Percentiles rank a stretch among this genome's conserved stretches.
phyloP scores from a whole-genome alignment of 148 eudicot species.

The Amaranthus hypochondriacus region DNA sequence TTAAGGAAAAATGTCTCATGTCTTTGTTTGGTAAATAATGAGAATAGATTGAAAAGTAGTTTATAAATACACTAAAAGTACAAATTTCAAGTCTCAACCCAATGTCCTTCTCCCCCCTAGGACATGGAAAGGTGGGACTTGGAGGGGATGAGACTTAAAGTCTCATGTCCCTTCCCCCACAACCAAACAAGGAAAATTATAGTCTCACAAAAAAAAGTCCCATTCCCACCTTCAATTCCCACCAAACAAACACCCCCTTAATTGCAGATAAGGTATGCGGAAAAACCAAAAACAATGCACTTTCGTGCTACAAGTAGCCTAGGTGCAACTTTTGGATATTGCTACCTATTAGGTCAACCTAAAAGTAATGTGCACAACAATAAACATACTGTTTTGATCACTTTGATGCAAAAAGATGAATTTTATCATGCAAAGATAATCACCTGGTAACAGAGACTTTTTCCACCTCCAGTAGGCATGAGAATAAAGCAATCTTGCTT shows the following conservation, averaged over 20 bases:
- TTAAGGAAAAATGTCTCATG: no score
- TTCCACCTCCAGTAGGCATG: slow-evolving; percentile 99
- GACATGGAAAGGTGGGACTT: no score
- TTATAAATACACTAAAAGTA: no score
- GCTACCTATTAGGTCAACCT: neutral
- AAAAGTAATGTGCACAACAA: neutral
- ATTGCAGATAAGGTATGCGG: neutral
- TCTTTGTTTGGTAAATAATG: no score
- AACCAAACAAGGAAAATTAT: no score
- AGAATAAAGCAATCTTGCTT: slow-evolving; percentile 81
- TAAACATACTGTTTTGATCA: neutral
- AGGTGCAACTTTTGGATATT: neutral
- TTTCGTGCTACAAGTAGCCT: neutral
- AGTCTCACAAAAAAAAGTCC: no score
- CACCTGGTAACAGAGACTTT: slow-evolving; percentile 97
- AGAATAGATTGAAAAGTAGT: no score
- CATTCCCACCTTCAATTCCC: no score
- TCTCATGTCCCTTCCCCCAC: no score
- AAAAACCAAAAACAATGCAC: neutral
- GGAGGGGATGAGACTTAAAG: no score
- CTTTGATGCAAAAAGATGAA: neutral
- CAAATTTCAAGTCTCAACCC: no score
- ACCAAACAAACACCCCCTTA: neutral
- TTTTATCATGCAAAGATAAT: slow-evolving; percentile 5
- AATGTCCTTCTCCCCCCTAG: no score